phyloP scores from a whole-genome alignment of 768 basidiomycete species.

The Russula foetens region DNA sequence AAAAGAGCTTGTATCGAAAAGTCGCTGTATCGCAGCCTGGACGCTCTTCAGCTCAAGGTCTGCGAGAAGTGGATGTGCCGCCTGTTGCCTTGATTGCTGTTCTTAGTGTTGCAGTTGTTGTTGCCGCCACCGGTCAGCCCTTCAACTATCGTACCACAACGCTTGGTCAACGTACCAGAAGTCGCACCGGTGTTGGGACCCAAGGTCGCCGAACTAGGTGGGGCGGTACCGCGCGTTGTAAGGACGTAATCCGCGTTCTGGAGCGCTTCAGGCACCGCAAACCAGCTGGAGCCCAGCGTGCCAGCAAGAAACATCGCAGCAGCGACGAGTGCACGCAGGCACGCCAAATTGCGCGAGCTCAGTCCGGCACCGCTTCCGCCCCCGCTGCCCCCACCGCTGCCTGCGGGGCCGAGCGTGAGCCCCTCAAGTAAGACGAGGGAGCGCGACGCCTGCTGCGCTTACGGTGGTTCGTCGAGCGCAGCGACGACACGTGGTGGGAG shows the following conservation, averaged over 20 bases:
- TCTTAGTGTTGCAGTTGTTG: slow-evolving; percentile 10
- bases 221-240: slow-evolving; percentile 42
- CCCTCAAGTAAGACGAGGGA: slow-evolving; percentile 54
- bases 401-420: slow-evolving; percentile 41
- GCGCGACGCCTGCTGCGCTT: slow-evolving; percentile 47
- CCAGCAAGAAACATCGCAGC: slow-evolving; percentile 78
- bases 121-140: neutral
- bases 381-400: slow-evolving; percentile 12
- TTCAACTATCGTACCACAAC: slow-evolving; percentile 1
- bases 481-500: slow-evolving; percentile 89
- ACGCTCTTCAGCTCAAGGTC: slow-evolving; percentile 75
- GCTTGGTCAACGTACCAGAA: slow-evolving; percentile 6
- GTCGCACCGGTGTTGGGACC: too few relatives aligned
- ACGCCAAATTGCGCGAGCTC: slow-evolving; percentile 85
- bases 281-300: slow-evolving; percentile 88
- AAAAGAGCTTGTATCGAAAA: slow-evolving; percentile 89
- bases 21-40: slow-evolving; percentile 61
- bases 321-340: slow-evolving; percentile 73
- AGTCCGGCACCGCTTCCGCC: slow-evolving; percentile 59
- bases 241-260: slow-evolving; percentile 96
- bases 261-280: slow-evolving; percentile 77
- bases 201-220: slow-evolving; percentile 1
- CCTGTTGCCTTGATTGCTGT: slow-evolving; percentile 25
- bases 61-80: slow-evolving; percentile 51
- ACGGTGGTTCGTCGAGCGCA: slow-evolving; percentile 56